phyloP scores from a whole-genome alignment of 2,329 filamentous ascomycete genomes.

The Periconia sp. region DNA sequence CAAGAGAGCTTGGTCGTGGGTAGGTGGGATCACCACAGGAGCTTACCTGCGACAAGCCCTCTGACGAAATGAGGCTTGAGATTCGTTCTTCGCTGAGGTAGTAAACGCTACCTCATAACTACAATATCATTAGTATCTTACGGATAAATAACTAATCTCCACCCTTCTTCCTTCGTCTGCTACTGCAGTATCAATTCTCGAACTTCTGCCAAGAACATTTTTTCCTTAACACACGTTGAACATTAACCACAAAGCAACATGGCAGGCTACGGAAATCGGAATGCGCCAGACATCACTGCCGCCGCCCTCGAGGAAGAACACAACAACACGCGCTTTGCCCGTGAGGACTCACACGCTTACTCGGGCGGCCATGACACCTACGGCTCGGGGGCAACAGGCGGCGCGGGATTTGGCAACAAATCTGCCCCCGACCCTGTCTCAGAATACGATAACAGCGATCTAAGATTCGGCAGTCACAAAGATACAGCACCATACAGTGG shows the following conservation, averaged over 20 bases:
- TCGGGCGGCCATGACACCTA: slow-evolving; percentile 29
- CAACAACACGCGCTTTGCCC: slow-evolving; percentile 29
- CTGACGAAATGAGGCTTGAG: slow-evolving; percentile 35
- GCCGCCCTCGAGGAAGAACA: slow-evolving; percentile 8
- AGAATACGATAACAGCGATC: slow-evolving; percentile 15
- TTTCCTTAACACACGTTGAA: neutral
- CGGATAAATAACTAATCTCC: neutral
- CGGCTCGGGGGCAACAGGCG: slow-evolving; percentile 35
- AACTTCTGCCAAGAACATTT: too few species aligned
- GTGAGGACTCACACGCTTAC: slow-evolving; percentile 29
- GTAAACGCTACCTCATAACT: neutral
- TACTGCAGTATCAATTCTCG: too few species aligned
- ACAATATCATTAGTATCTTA: neutral
- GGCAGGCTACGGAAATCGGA: slow-evolving; percentile 43
- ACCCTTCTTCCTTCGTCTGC: neutral
- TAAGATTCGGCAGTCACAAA: slow-evolving; percentile 22
- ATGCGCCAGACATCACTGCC: slow-evolving; percentile 19
- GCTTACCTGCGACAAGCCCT: slow-evolving; percentile 12
- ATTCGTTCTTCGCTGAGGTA: neutral
- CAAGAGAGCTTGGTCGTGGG: neutral
- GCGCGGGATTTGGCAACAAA: slow-evolving; percentile 43
- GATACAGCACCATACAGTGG: slow-evolving; percentile 29
- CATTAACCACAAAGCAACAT: slow-evolving; percentile 10
- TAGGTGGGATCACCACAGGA: slow-evolving; percentile 6
- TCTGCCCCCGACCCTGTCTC: slow-evolving; percentile 13